phyloP scores from a whole-genome alignment of 306 rosid genomes.

The Potentilla sterilis region DNA sequence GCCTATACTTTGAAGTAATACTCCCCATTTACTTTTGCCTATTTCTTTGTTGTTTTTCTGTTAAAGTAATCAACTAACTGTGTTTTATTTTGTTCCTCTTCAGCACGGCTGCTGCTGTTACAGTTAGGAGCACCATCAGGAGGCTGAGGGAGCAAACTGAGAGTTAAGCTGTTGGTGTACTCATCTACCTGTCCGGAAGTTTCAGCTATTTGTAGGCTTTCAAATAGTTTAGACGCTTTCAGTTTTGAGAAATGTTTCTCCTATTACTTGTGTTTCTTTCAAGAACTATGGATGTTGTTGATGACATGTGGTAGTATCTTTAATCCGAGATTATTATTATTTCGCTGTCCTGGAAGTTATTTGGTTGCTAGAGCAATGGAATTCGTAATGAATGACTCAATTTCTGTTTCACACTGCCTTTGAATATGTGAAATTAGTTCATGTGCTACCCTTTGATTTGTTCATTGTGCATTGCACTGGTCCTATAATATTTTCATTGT shows the following conservation, averaged over 20 bases:
- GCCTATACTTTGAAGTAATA: conserved; percentile 77
- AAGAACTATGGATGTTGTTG: background rate
- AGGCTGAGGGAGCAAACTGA: conserved; percentile 86
- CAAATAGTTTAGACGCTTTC: background rate
- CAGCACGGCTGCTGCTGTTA: conserved; percentile 89
- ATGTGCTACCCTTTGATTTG: background rate
- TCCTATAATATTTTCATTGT: too few relatives aligned
- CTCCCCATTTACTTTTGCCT: background rate
- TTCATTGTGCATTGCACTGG: background rate
- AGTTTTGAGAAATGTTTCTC: background rate
- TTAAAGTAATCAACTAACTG: background rate
- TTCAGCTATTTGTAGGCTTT: background rate
- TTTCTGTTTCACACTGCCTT: background rate
- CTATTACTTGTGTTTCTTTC: background rate
- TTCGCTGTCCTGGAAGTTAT: background rate
- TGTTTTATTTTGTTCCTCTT: conserved; percentile 13
- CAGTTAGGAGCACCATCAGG: conserved; percentile 77
- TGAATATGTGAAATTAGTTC: background rate
- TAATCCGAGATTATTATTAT: background rate
- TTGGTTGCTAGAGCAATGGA: background rate
- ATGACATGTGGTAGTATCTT: background rate
- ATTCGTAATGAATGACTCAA: background rate
- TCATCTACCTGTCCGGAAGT: background rate
- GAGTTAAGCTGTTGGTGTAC: conserved; percentile 32
- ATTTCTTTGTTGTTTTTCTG: background rate